Evolutionary conservation across 2,329 filamentous ascomycete species (phyloP), one percentile per base, ranked within the genome.

Genomic region (Xylariales sp.): DNA sequence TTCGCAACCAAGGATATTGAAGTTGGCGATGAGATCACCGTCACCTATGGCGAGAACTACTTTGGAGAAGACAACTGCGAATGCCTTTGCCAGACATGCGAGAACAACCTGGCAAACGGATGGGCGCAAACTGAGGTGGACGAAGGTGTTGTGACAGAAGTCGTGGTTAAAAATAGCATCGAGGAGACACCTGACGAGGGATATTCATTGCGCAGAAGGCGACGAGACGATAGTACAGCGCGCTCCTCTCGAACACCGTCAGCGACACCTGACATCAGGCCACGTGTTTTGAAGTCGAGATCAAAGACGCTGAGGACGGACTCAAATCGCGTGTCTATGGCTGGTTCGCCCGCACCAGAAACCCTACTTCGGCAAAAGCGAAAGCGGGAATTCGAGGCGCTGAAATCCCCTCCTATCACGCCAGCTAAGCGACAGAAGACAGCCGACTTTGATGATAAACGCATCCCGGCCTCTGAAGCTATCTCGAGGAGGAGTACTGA

Each of bases 41-140:
- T 98, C 0, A 91, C 85, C 0, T 98, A 98, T 56, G 89, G 91
- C 18, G 89, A 95, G 14, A 89, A 88, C 58, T 98, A 98, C 61
- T 98, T 98, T 66, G 93, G 93, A 3, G 83, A 88, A 32, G 81
- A 90, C 59, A 98, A 98, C 52, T 90, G 89, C 62, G 93, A 98
- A 59, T 98, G 93, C 59, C 70, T 98, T 2, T 98, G 93, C 61
- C 76, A 77, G 52, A 93, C 86, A 0, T 98, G 93, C 61, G 93
- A 98, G 64, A 71, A 75, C 16, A 69, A 73, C 3, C 68, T 78
- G 43, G 73, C 76, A 40, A 97, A 96, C 59, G 93, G 93, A 1
- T 98, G 94, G 94, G 76, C 79, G 27, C 75, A 70, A 0, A 67
- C 66, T 11, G 70, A 71, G 4, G n/a, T n/a, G n/a, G n/a, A n/a